Conservation (phyloP, 345 rosid species). For the Syzygium oleosum region DNA sequence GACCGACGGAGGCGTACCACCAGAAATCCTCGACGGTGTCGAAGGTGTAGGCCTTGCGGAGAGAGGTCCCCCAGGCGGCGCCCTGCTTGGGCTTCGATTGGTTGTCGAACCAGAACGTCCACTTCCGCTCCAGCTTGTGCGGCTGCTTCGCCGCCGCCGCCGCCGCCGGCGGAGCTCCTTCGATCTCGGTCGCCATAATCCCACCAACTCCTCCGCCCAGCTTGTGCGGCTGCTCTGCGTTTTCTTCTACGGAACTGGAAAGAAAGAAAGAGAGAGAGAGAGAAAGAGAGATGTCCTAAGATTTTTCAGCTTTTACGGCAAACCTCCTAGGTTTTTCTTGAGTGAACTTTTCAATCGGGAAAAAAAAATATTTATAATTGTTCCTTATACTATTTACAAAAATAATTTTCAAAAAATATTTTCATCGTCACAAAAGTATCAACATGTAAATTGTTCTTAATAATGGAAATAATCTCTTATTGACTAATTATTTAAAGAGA, state of each 20-base stretch:
- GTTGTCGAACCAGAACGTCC: slow-evolving; percentile 91
- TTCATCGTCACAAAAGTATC: no score
- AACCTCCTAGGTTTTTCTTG: not conserved
- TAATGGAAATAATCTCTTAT: rapidly evolving
- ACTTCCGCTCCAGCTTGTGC: slow-evolving; percentile 73
- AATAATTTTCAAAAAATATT: not conserved
- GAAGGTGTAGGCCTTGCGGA: slow-evolving; percentile 69
- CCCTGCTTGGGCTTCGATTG: slow-evolving; percentile 77
- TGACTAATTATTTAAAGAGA: not conserved
- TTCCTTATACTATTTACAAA: not conserved
- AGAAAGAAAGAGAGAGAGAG: not conserved
- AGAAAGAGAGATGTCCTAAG: not conserved
- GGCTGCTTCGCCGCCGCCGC: slow-evolving; percentile 27
- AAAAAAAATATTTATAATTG: not conserved
- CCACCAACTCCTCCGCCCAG: not conserved
- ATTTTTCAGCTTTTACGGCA: not conserved
- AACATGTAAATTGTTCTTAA: not conserved
- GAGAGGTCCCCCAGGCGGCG: slow-evolving; percentile 77
- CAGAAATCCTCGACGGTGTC: slow-evolving; percentile 97
- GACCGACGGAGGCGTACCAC: slow-evolving; percentile 31
- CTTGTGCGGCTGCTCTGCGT: not conserved
- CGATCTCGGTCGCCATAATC: slow-evolving; percentile 47
- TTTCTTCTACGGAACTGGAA: not conserved
- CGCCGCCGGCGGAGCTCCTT: slow-evolving; percentile 2
- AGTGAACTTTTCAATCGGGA: not conserved